A percentile compares a stretch with the other conserved stretches of the same genome.
Evolutionary conservation across 192 early-diverging fungal genomes (phyloP).

Genomic region (Dissophora ornata): DNA sequence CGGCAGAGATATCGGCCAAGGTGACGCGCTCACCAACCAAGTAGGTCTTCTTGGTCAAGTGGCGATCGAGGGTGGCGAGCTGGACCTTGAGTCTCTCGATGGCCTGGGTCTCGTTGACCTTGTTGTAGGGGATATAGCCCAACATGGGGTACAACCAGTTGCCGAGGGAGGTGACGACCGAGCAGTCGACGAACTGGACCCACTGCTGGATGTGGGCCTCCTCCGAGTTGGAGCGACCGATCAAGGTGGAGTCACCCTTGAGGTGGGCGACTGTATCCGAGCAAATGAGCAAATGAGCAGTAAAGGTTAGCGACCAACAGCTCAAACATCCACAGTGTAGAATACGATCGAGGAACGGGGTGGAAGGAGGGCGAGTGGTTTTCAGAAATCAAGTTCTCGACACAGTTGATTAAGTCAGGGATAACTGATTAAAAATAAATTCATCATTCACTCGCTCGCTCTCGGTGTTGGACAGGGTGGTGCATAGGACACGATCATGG

Average conservation of each 20-base stretch:
- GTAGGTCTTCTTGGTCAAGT: constrained; percentile 89
- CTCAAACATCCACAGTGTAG: neutral
- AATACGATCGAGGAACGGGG: neutral
- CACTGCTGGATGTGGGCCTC: constrained; percentile 73
- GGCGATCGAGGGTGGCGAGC: constrained; percentile 78
- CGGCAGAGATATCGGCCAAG: constrained; percentile 87
- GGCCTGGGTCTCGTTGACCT: constrained; percentile 74
- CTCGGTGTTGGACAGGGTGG: no score
- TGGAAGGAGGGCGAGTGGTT: neutral
- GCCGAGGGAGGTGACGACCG: constrained; percentile 56
- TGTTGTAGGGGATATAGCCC: constrained; percentile 57
- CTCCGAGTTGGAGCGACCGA: constrained; percentile 70
- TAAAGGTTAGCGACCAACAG: neutral
- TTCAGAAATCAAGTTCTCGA: constrained; percentile 57
- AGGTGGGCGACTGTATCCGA: constrained; percentile 54
- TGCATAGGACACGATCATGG: no score
- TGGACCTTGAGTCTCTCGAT: constrained; percentile 73
- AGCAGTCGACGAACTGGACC: constrained; percentile 69
- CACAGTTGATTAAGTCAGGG: constrained; percentile 61
- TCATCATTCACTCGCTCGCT: constrained; percentile 53
- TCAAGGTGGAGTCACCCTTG: constrained; percentile 62
- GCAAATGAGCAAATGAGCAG: neutral
- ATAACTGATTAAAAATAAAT: constrained; percentile 62
- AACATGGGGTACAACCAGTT: constrained; percentile 62
- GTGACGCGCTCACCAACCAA: constrained; percentile 94